Evolutionary conservation across 139 green algal genomes (phyloP), one percentile per base, ranked within the genome.

Genomic region (Edaphochlamys debaryana): DNA sequence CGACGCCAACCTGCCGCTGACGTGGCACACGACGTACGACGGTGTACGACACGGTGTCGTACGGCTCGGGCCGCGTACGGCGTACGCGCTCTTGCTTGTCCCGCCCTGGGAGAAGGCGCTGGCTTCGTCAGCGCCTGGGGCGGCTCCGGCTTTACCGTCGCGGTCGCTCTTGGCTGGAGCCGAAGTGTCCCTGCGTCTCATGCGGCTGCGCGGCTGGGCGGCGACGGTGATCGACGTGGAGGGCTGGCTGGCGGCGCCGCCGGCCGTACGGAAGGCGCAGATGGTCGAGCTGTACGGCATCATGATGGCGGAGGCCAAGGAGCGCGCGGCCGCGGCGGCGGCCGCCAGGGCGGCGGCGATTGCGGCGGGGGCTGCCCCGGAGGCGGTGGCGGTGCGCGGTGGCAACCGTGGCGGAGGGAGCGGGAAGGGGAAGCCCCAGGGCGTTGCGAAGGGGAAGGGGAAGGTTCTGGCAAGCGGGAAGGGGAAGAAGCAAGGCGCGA

Each of bases 151-250:
- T 3, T 25, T 25, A 4, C 58, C 13, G 27, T 25, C 3, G 27
- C 58, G 27, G 2, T 8, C 58, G 27, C 58, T 27, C 1, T n/a
- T 42, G 34, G 34, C 64, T 34, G 64, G 15, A 1, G 64, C 29
- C 6, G 42, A 29, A 42, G 41, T 82, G 60, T 27, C 76, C n/a
- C 62, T 69, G 34, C 76, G 76, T 62, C 62, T 82, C 41, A 42
- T 82, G 76, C 60, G 67, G 76, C 63, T 67, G 42, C 42, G 76
- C 4, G 76, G 76, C n/a, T 82, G 76, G 76, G 42, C 73, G 42
- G 76, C 73, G 60, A 45, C 63, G 42, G 42, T 8, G 42, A 13
- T 82, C 62, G 22, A 52, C 3, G 76, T 82, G 76, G 76, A 64
- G 76, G 29, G 32, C n/a, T 82, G 76, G 76, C 42, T 82, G 63